These are phyloP conservation scores for Aspergillus amoenus DNA, from an alignment of 2,329 filamentous ascomycete genomes.

Conservation along the genomic window DNA sequence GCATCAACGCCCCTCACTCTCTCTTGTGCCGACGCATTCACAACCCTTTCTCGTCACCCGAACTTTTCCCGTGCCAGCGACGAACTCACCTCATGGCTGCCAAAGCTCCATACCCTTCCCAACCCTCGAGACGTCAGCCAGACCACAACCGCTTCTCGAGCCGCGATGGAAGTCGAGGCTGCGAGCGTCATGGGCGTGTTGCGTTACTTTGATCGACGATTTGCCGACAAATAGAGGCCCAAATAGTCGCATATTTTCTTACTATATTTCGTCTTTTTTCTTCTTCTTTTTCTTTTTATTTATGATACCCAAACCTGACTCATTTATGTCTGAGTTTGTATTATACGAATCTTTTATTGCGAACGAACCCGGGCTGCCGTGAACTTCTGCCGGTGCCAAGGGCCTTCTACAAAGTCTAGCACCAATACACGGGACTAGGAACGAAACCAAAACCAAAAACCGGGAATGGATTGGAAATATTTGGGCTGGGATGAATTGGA, in stretches of 20 bases:
- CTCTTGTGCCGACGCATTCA: conserved; percentile 75
- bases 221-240: conserved; percentile 45
- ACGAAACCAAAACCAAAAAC: background rate
- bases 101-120: conserved; percentile 63
- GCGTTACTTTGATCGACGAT: conserved; percentile 75
- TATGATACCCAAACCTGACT: conserved; percentile 29
- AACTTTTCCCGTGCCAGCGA: conserved; percentile 73
- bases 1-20: conserved; percentile 53
- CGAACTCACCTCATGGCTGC: conserved; percentile 74
- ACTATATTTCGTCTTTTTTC: conserved; percentile 7
- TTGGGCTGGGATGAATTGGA: background rate
- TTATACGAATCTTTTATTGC: conserved; percentile 17
- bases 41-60: conserved; percentile 72
- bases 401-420: background rate
- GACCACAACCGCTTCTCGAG: conserved; percentile 28
- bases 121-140: conserved; percentile 35
- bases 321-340: conserved; percentile 27
- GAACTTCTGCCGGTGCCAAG: background rate
- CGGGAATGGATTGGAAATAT: background rate
- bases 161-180: conserved; percentile 75
- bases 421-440: background rate
- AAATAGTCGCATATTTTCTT: background rate
- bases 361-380: background rate
- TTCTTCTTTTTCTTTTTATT: conserved; percentile 12
- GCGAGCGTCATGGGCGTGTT: conserved; percentile 84